Base-by-base conservation (phyloP, 2,329 filamentous ascomycete species). In the Leptographium lundbergii region DNA sequence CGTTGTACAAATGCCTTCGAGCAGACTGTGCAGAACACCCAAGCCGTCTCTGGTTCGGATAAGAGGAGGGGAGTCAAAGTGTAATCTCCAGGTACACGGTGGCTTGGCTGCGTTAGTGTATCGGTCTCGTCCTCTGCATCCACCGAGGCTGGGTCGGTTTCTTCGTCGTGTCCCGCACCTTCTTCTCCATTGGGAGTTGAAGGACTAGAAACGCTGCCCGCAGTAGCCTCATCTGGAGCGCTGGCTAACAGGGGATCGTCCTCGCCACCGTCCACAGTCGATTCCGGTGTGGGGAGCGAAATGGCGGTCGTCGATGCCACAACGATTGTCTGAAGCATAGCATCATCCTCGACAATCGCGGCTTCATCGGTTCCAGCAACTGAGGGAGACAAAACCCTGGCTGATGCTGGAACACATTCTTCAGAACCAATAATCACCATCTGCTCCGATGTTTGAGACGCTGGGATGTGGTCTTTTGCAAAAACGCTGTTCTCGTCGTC, bases 21-120 rank as follows among this genome's bases (percentile, higher is more conserved):
- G 73, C 94, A 99, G 29, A 88, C 90, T 57, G 84, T 88, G 73
- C 94, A 99, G 63, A 90, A 83, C 52, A 95, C 88, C 92, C 91
- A 97, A 68, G 77, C 90, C 77, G 76, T 91, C 77, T 74, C 77
- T 0, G 87, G 84, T 62, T 91, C 86, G 0, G 85, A 84, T 0
- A 96, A 81, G 0, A 96, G 78, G 14, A 86, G 77, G 0, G 84
- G 80, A 0, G 90, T 95, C 24, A 92, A 82, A 34, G 89, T 86
- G 72, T 97, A 97, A 71, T 94, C 89, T 1, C 88, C 87, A 0
- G 86, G 86, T 0, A 76, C 73, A 36, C 88, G 85, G 0, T 52
- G 57, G 2, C 32, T 60, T 1, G 42, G 22, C 17, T 54, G 47
- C 0, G 14, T 39, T 2, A 51, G 6, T 1, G 54, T 5, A 42